Evolutionary conservation across 305 asterid genomes (phyloP), one percentile per base, ranked within the genome.

Genomic region (Plantago coronopus): DNA sequence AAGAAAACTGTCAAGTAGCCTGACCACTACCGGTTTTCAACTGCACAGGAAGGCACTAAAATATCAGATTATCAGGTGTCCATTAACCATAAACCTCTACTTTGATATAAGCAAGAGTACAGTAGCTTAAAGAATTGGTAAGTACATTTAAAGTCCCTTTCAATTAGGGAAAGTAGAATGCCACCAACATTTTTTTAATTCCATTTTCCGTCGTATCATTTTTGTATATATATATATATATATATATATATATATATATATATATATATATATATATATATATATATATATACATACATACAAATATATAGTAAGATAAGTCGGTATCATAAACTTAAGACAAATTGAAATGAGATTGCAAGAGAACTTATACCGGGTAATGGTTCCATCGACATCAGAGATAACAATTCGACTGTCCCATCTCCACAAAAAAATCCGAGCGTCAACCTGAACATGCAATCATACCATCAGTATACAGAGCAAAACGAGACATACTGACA

Each of bases 381-480:
- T 91, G 49, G 98, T 91, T 65, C 98, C 98, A 73, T 91, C 98
- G 58, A 91, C 98, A 75, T 91, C 98, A 54, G 98, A 88, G 76
- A 91, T 88, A 74, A 88, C 97, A 54, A 91, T 76, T 40, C 82
- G 83, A 29, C 87, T 42, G 69, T 91, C 95, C 89, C 95, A 88
- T 76, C 87, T 83, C 98, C 96, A 91, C 63, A 91, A 81, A 78
- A 81, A 89, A 65, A 88, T 87, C n/a, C 72, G 74, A 19, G 98
- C 97, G 58, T 86, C 95, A 75, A 91, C 96, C 98, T 91, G 78
- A 45, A 71, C 37, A 29, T 51, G 65, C 45, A 60, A 63, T 57
- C 55, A 63, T 62, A 40, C 64, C 34, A 61, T 73, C 60, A 71
- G 55, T 18, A 38, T 5, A n/a, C 16, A n/a, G n/a, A n/a, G n/a